Evolutionary conservation across 208 protist species (phyloP), one percentile per base, ranked within the genome.

Genomic region (Balamuthia mandrillaris): DNA sequence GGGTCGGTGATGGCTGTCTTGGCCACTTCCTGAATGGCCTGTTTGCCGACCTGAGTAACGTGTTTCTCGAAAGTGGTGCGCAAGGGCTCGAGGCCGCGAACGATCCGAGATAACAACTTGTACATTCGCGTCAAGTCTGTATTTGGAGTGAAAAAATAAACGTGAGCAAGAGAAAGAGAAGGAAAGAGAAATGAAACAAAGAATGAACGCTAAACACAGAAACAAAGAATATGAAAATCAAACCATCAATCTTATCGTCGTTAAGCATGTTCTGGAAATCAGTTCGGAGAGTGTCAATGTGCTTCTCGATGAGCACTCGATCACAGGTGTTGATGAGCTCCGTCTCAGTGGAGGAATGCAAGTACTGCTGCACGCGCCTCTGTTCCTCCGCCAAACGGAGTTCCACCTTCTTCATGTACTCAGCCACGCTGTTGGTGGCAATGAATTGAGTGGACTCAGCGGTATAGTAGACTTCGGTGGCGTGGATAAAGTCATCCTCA

Each of bases 321-420:
- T 93, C 87, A 63, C 87, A 91, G 54, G 56, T 87, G 45, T 75
- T 14, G 56, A 93, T 86, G 45, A 91, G 47, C 35, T 90, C 85
- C n/a, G 60, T 61, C 54, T 92, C 86, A 27, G 91, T 93, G 56
- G 47, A 83, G 27, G 77, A 54, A 78, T 95, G 87, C 3, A 94
- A 70, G 84, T 91, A 94, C 37, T 87, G 54, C 81, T 88, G 66
- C 52, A 94, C 81, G 41, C 92, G 27, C 29, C 85, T 81, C 18
- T 86, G 60, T 61, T 94, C 92, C 68, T 94, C 91, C 31, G 84
- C 92, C 24, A 94, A 75, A 18, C 92, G 60, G 31, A 24, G 81
- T 85, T 94, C 92, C 24, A 94, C 86, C 63, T 92, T 92, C 47
- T 92, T 92, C 91, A 94, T 94, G 72, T 94, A 94, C 31, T 94